Evolutionary conservation across 805 yeast species (phyloP), one percentile per base, ranked within the genome.

Genomic region (Zygosaccharomyces siamensis): DNA sequence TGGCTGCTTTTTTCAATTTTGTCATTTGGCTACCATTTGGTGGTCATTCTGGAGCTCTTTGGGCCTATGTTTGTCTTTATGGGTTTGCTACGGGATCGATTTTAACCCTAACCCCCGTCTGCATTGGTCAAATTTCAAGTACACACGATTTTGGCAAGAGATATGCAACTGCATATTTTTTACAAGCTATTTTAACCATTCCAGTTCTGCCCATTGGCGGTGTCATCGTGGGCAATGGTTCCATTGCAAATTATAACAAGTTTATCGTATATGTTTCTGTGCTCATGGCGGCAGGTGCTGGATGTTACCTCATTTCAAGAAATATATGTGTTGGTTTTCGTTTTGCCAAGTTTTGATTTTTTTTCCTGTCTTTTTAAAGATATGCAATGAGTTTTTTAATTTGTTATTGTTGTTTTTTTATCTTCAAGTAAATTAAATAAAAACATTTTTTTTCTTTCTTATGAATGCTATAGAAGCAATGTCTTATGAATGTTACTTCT

Each of bases 81-180:
- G 87, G 87, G 0, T 74, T 81, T 48, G 68, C 75, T 43, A 72
- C 82, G 3, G 79, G 84, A 3, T 74, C 84, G 0, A 76, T 80
- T 3, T 67, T 81, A 43, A 74, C 84, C 3, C 58, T 81, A 39
- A 75, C 80, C 12, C 85, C 86, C 2, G 80, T 78, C 2, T 77
- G 84, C 55, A 69, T 78, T 32, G 83, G 82, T 0, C 80, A 77
- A 45, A 78, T 82, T 31, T 78, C 84, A 14, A 73, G 76, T 45
- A 73, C 77, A 1, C 75, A 74, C 39, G 75, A 72, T 52, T 79
- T 78, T 58, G 84, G 83, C 6, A 74, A 74, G 55, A 70, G 81
- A 16, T 79, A 77, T 59, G 75, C 83, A 1, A 74, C 83, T 0
- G 74, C 80, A 56, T 83, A 81, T 62, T 74, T 80, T 39, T 64